Evolutionary conservation across 352 stramenopile genomes (phyloP), one percentile per base, ranked within the genome.

Genomic region (Stephanocyclus meneghinianus): DNA sequence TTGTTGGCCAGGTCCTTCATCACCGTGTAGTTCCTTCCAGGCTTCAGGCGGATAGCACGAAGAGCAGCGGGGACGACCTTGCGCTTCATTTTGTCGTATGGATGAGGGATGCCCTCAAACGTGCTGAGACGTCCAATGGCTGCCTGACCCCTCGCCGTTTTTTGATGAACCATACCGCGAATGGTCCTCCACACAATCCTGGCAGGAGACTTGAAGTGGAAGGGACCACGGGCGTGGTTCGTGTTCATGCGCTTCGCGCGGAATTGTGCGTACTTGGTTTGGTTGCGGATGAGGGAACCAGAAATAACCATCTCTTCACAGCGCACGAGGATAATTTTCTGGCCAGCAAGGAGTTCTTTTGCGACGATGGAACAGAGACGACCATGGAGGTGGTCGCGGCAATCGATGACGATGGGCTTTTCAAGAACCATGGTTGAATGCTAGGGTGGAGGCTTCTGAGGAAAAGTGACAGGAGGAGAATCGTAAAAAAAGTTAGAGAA

Each of bases 161-260:
- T 99, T 91, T 99, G 97, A 64, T 98, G 95, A 72, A 99, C 90
- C 97, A 99, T 99, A 78, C 97, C 97, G 90, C 96, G 96, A 80
- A 99, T 93, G 68, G 91, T 96, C 37, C 94, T 84, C 91, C 91
- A 97, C 48, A 97, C 92, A 91, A 99, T 99, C 53, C 94, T 89
- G 74, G 96, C 96, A 59, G 97, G 97, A 30, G 94, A 92, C 87
- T 97, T 97, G 96, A 98, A 98, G 92, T 99, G 97, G 86, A 98
- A 96, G 62, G 97, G 97, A 78, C 97, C 97, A 73, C 87, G 81
- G 81, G 95, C 91, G 57, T 97, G 97, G 94, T 99, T 99, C 63
- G 97, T 99, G 86, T 97, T 98, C 81, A 96, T 98, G 88, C 94
- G 93, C 93, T 99, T 99, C 85, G 97, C 96, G 86, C 98, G 94